Evolutionary conservation across 1,139 yeast genomes (phyloP).

Genomic region (Sugiyamaella novakii): DNA sequence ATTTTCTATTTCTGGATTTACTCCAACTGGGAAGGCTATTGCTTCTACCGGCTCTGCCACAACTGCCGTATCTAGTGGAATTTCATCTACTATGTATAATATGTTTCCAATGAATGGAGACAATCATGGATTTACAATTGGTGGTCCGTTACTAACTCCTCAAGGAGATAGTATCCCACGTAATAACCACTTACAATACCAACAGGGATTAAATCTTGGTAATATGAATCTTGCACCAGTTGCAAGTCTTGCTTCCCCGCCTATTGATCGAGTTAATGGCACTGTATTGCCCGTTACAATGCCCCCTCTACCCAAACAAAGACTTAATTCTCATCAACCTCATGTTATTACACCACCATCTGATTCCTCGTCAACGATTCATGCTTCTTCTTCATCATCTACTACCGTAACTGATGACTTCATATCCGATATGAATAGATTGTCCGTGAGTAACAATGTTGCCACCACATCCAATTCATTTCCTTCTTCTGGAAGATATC

Average conservation of each 20-base stretch:
- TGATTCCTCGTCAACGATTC: slow-evolving; percentile 14
- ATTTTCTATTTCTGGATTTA: slow-evolving; percentile 9
- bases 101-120: slow-evolving; percentile 8
- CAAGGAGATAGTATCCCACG: not conserved
- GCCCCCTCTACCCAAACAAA: slow-evolving; percentile 7
- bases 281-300: slow-evolving; percentile 1
- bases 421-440: slow-evolving; percentile 16
- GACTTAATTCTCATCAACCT: slow-evolving; percentile 15
- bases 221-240: slow-evolving; percentile 2
- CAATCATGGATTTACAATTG: slow-evolving; percentile 12
- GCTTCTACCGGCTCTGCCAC: not conserved
- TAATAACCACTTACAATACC: slow-evolving; percentile 7
- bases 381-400: slow-evolving; percentile 5
- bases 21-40: slow-evolving; percentile 1
- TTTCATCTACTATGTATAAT: not conserved
- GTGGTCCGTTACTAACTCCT: slow-evolving; percentile 14
- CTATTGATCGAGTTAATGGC: slow-evolving; percentile 4
- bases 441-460: slow-evolving; percentile 7
- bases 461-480: slow-evolving; percentile 8
- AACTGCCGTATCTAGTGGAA: not conserved
- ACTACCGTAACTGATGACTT: slow-evolving; percentile 8
- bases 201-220: slow-evolving; percentile 13
- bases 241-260: slow-evolving; percentile 14
- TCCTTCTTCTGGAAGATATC: slow-evolving; percentile 22
- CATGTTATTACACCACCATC: slow-evolving; percentile 23